Percentiles rank a stretch among this genome's conserved stretches.
These are phyloP conservation scores for Suillus luteus DNA, from an alignment of 768 basidiomycete species.

Conservation along the genomic window DNA sequence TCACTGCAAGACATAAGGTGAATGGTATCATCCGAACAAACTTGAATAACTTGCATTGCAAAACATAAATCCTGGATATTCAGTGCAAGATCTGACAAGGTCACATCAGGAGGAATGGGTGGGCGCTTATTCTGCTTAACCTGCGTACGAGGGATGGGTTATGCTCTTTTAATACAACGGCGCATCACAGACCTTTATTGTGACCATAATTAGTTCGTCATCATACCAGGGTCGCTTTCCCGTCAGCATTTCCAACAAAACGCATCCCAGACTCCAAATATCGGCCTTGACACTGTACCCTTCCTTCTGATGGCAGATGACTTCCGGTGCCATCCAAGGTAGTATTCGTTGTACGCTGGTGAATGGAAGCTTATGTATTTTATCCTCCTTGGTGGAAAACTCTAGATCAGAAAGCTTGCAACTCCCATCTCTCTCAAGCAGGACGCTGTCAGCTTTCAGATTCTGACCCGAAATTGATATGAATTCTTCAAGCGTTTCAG, in stretches of 20 bases:
- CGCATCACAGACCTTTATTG: constrained; percentile 75
- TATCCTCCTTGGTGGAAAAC: constrained; percentile 92
- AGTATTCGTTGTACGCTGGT: constrained; percentile 97
- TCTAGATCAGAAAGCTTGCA: constrained; percentile 99
- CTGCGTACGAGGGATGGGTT: constrained; percentile 40
- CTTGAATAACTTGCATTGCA: constrained; percentile 64
- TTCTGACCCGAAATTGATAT: constrained; percentile 52
- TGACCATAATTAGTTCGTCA: constrained; percentile 87
- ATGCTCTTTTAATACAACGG: background rate
- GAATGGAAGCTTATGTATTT: constrained; percentile 75
- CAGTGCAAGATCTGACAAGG: constrained; percentile 73
- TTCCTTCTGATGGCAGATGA: constrained; percentile 82
- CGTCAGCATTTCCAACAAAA: constrained; percentile 99
- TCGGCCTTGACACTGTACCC: constrained; percentile 97
- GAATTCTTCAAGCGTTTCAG: constrained; percentile 5
- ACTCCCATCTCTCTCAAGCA: constrained; percentile 89
- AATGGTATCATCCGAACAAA: background rate
- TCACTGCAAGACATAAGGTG: constrained; percentile 48
- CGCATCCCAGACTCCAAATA: constrained; percentile 98
- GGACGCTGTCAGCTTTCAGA: constrained; percentile 96
- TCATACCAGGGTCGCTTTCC: constrained; percentile 94
- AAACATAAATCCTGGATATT: constrained; percentile 91
- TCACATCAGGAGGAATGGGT: constrained; percentile 86
- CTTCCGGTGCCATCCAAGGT: constrained; percentile 99
- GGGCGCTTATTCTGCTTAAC: constrained; percentile 85